Evolutionary conservation across 2,329 filamentous ascomycete genomes (phyloP).

Genomic region (Arthrinium phaeospermum): DNA sequence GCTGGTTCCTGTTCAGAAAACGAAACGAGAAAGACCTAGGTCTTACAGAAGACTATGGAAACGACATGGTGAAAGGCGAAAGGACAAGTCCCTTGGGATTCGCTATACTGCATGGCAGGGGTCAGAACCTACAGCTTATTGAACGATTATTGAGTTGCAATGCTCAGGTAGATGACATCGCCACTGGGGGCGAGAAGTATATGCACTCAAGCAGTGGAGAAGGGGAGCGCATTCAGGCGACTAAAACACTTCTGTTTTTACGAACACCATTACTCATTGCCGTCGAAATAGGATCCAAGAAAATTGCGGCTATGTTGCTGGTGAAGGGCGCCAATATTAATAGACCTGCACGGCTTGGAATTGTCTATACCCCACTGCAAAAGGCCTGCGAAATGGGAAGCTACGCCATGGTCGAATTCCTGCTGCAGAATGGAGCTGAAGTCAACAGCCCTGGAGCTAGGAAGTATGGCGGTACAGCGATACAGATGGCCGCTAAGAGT

Average conservation of each 20-base stretch:
- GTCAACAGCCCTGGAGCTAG: slow-evolving; percentile 24
- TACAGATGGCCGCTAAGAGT: slow-evolving; percentile 28
- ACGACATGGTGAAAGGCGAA: background rate
- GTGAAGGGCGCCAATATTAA: slow-evolving; percentile 24
- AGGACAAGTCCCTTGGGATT: background rate
- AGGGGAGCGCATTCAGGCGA: no score
- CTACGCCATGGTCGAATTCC: slow-evolving; percentile 23
- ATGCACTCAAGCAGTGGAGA: no score
- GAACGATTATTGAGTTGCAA: background rate
- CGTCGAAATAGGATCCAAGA: slow-evolving; percentile 9
- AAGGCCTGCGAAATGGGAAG: slow-evolving; percentile 24
- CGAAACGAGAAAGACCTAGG: no score
- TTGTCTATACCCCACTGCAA: slow-evolving; percentile 27
- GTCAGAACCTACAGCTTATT: background rate
- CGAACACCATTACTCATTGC: slow-evolving; percentile 20
- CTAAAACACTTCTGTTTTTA: background rate
- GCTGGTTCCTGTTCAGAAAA: no score
- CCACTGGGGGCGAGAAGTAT: background rate
- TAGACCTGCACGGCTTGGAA: background rate
- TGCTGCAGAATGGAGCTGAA: slow-evolving; percentile 25
- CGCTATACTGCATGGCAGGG: background rate
- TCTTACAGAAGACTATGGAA: no score
- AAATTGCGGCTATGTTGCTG: slow-evolving; percentile 27
- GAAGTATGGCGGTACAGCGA: slow-evolving; percentile 26
- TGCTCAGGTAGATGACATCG: background rate